Evolutionary conservation across 1,284 basidiomycete species (phyloP).

Genomic region (Leccinum glutinopallens): DNA sequence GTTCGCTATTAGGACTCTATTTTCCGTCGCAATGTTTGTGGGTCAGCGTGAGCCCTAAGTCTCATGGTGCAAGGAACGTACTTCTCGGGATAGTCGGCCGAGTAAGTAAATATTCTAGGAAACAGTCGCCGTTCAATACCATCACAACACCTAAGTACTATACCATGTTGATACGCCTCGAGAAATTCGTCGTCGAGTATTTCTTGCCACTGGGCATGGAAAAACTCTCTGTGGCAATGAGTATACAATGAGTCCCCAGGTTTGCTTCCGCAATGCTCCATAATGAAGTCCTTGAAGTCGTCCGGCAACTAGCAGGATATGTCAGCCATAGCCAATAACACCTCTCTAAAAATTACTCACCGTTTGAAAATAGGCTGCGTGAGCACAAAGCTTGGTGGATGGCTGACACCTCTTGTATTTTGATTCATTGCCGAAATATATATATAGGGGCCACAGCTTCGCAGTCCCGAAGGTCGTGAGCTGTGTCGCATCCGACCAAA

Average conservation of each 20-base stretch:
- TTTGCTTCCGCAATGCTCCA: background rate
- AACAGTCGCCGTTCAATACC: too few relatives aligned
- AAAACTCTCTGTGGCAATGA: too few relatives aligned
- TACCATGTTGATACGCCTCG: too few relatives aligned
- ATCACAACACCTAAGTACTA: too few relatives aligned
- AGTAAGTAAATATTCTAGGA: background rate
- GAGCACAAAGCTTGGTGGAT: background rate
- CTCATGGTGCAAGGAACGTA: too few relatives aligned
- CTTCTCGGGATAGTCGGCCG: background rate
- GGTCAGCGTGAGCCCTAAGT: too few relatives aligned
- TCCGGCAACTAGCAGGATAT: background rate
- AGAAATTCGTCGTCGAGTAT: too few relatives aligned
- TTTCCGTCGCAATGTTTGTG: background rate
- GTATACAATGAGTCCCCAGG: too few relatives aligned
- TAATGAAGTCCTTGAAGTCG: background rate
- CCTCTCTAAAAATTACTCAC: background rate
- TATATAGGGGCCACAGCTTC: background rate
- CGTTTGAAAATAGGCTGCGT: background rate
- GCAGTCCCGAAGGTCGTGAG: background rate
- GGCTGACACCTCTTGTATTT: background rate
- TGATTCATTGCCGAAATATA: background rate
- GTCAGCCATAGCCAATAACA: background rate
- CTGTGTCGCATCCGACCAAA: background rate
- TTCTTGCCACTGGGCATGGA: too few relatives aligned
- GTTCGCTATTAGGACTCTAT: background rate